Conservation (phyloP, 129 eudicot species). For the Artemisia annua region DNA sequence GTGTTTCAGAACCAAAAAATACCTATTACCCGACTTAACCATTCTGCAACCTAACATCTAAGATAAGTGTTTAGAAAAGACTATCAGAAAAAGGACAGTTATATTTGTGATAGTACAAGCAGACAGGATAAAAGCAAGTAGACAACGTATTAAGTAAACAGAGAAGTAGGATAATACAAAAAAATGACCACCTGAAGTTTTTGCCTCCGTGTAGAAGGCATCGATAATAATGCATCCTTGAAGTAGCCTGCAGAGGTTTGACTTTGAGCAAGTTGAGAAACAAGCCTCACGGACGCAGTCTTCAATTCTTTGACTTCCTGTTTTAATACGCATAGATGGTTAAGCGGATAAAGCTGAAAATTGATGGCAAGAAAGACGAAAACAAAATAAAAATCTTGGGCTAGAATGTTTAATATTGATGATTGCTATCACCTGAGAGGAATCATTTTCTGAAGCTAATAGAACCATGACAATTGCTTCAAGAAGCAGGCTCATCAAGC, state of each 20-base stretch:
- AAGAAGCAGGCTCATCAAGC: slow-evolving; percentile 65
- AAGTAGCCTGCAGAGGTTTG: slow-evolving; percentile 62
- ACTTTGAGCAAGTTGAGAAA: slow-evolving; percentile 87
- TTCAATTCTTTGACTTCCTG: slow-evolving; percentile 76
- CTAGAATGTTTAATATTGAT: slow-evolving; percentile 5
- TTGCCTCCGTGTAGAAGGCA: slow-evolving; percentile 71
- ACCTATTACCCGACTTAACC: too few relatives aligned
- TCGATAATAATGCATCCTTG: slow-evolving; percentile 77
- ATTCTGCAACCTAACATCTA: too few relatives aligned
- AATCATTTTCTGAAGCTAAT: slow-evolving; percentile 49
- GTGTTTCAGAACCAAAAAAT: too few relatives aligned
- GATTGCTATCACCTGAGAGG: slow-evolving; percentile 50
- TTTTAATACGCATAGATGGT: slow-evolving; percentile 17
- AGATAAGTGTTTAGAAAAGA: too few relatives aligned
- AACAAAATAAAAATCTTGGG: not conserved
- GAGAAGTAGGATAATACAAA: not conserved
- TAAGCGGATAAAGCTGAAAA: slow-evolving; percentile 3
- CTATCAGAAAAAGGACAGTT: too few relatives aligned
- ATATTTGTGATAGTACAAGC: not conserved
- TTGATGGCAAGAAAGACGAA: not conserved
- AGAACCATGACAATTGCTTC: slow-evolving; percentile 79
- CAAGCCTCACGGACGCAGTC: slow-evolving; percentile 59
- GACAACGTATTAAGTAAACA: not conserved
- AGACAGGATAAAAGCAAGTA: not conserved
- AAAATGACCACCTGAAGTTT: slow-evolving; percentile 71